These are phyloP conservation scores for Iris macrosiphon DNA, from an alignment of 106 monocot genomes.

Conservation along the genomic window DNA sequence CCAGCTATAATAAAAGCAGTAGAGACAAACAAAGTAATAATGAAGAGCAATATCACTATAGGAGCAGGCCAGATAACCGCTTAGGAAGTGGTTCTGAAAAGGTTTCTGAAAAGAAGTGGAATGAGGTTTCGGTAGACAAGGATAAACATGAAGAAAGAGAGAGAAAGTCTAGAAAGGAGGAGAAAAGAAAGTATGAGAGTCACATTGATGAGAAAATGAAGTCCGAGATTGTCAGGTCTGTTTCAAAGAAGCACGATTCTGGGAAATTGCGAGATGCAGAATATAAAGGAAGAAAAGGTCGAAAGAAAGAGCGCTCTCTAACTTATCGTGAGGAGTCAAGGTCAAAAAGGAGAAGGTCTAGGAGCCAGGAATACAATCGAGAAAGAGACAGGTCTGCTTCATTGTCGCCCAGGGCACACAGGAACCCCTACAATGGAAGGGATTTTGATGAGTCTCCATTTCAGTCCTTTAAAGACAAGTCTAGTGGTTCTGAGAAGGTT, in stretches of 20 bases:
- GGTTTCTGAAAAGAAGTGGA: slow-evolving; percentile 25
- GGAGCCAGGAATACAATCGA: slow-evolving; percentile 36
- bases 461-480: slow-evolving; percentile 28
- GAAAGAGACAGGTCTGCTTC: slow-evolving; percentile 43
- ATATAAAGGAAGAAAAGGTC: slow-evolving; percentile 34
- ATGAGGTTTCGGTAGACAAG: slow-evolving; percentile 19
- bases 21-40: slow-evolving; percentile 34
- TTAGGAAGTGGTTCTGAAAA: slow-evolving; percentile 16
- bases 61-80: slow-evolving; percentile 20
- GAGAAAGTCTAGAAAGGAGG: slow-evolving; percentile 24
- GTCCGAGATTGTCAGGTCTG: slow-evolving; percentile 20
- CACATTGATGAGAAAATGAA: slow-evolving; percentile 27
- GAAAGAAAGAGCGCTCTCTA: slow-evolving; percentile 28
- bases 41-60: slow-evolving; percentile 20
- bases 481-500: slow-evolving; percentile 27
- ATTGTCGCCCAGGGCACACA: slow-evolving; percentile 43
- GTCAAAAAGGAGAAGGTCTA: slow-evolving; percentile 53
- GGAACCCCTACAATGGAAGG: slow-evolving; percentile 16
- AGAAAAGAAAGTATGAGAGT: slow-evolving; percentile 26
- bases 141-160: slow-evolving; percentile 28
- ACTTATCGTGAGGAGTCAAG: slow-evolving; percentile 26
- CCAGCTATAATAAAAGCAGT: slow-evolving; percentile 21
- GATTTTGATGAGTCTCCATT: slow-evolving; percentile 27
- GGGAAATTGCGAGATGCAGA: slow-evolving; percentile 22
- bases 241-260: slow-evolving; percentile 40